Base-by-base conservation (phyloP, 164 flowering plant species). In the Macadamia tetraphylla region DNA sequence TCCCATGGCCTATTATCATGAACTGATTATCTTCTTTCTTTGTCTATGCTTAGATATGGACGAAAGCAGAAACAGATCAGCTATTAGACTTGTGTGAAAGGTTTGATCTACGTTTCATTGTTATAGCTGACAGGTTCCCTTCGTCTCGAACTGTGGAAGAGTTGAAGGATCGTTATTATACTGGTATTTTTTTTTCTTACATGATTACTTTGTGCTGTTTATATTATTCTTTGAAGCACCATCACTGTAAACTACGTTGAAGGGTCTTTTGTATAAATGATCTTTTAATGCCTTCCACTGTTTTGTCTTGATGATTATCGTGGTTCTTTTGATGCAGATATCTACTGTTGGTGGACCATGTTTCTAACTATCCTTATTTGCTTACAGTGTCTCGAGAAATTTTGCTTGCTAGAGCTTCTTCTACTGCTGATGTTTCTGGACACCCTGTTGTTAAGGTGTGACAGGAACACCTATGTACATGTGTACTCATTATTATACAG, bases 11-110 rank as follows among this genome's bases (percentile, higher is more conserved):
- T 67, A 30, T 6, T 31, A 56, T 49, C 42, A 12, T 63, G 32
- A 43, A 5, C 64, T 67, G 55, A 46, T 6, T 61, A 18, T 32
- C n/a, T 58, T 11, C n/a, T 42, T 55, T 1, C 35, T 31, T 56
- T 62, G 9, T 56, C 48, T 48, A 8, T 67, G 15, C 60, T 64
- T 65, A 94, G 99, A 68, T 62, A 67, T 94, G 99, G 98, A 88
- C 91, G 60, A 94, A 83, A 79, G 91, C 90, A 77, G 99, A 95
- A 84, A 95, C 98, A 49, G 97, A 90, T 81, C 88, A 84, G 67
- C 75, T 95, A 71, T 92, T 95, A 86, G 94, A 90, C 46, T 64
- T 95, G 81, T 95, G 97, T 75, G 88, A 89, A 60, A 79, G 77
- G 63, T 92, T 86, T 73, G 98, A 95, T 83, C 97, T 95, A 66